Base-by-base conservation (phyloP, 805 yeast genomes). In the Wickerhamomyces chambardii region DNA sequence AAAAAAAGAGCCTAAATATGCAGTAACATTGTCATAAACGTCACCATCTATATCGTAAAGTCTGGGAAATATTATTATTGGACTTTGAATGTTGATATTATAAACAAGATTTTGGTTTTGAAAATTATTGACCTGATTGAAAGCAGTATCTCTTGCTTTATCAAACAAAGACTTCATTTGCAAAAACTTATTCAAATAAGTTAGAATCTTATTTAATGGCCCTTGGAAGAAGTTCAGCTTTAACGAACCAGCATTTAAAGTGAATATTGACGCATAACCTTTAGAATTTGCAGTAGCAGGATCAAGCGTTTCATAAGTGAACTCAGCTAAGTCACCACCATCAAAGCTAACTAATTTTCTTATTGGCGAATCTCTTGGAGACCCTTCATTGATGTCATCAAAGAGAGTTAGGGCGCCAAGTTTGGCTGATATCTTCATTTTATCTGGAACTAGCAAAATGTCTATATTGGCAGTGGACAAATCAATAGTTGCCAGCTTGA, bases 101-200 rank as follows among this genome's bases (percentile, higher is more conserved):
- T 89, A 71, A 43, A 78, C 76, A 58, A 87, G 76, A 37, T 61
- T 65, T 35, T 74, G 73, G 39, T 72, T 66, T 30, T 71, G 70
- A 30, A 78, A 65, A 42, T 75, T 77, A 30, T 64, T 75, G 0
- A 92, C 92, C 53, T 84, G 95, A 45, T 81, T 74, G 45, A 86
- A 72, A 0, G 97, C 95, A 10, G 87, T 84, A 48, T 81, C 85
- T 38, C 97, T 71, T 0, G 97, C 95, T 16, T 72, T 64, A 49
- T 92, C 98, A 55, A 84, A 94, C n/a, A 89, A 66, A 4, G 73
- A 74, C 56, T 92, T 92, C 95, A 90, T 85, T 45, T 72, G 72
- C 39, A 76, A 80, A 49, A 94, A 84, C 45, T 81, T 82, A 43
- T 74, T 74, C 47, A 86, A 61, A 47, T 76, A 90, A 10, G 70